A percentile compares a stretch with the other conserved stretches of the same genome.
phyloP scores from a whole-genome alignment of 805 yeast genomes.

The Metschnikowia arizonensis region DNA sequence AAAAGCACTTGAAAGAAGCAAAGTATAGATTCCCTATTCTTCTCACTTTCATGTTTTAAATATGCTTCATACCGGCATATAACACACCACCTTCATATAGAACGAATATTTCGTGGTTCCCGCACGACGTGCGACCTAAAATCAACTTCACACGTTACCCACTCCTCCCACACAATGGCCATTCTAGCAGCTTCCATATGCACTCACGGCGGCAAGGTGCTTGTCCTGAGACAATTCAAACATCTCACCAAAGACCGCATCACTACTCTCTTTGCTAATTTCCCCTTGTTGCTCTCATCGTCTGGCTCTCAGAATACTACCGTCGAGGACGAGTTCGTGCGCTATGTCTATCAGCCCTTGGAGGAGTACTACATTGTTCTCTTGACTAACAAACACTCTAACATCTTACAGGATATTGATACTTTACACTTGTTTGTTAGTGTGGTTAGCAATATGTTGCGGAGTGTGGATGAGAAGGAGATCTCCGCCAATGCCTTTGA shows the following conservation, averaged over 20 bases:
- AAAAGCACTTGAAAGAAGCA: too few relatives aligned
- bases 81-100: too few relatives aligned
- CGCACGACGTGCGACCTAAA: constrained; percentile 10
- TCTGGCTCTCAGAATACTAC: constrained; percentile 82
- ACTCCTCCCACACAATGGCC: constrained; percentile 44
- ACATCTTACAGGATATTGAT: constrained; percentile 90
- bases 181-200: constrained; percentile 93
- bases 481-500: constrained; percentile 83
- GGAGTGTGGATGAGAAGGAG: constrained; percentile 75
- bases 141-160: constrained; percentile 4
- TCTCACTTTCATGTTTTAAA: too few relatives aligned
- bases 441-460: constrained; percentile 69
- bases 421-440: constrained; percentile 83
- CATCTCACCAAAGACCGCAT: constrained; percentile 82
- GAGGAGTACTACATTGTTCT: constrained; percentile 90
- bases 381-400: constrained; percentile 85
- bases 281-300: constrained; percentile 73
- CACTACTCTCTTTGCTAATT: constrained; percentile 77
- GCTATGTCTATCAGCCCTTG: constrained; percentile 93
- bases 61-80: too few relatives aligned
- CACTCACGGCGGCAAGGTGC: constrained; percentile 88
- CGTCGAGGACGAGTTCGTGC: constrained; percentile 84
- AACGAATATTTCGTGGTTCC: too few relatives aligned
- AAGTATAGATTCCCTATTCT: too few relatives aligned
- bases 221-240: constrained; percentile 86